Evolutionary conservation across 1,284 basidiomycete genomes (phyloP).

Genomic region (Retiboletus flavoniger): DNA sequence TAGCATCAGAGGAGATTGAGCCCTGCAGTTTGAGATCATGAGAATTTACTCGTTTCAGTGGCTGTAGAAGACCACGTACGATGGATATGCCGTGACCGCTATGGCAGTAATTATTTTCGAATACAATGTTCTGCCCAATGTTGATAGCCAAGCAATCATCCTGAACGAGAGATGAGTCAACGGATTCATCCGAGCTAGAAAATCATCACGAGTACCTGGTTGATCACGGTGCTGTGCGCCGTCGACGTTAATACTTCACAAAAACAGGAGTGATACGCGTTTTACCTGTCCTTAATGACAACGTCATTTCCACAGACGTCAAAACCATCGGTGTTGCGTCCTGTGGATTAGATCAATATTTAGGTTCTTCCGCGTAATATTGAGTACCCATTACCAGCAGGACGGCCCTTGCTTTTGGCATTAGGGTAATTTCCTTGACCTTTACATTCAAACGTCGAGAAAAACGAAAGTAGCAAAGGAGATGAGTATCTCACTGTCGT

Average conservation of each 20-base stretch:
- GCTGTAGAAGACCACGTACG: conserved; percentile 26
- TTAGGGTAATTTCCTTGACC: conserved; percentile 39
- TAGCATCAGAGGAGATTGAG: conserved; percentile 47
- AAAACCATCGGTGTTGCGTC: conserved; percentile 59
- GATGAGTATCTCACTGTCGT: conserved; percentile 38
- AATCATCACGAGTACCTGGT: conserved; percentile 26
- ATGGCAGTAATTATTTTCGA: conserved; percentile 52
- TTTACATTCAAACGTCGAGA: conserved; percentile 15
- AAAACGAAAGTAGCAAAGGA: background rate
- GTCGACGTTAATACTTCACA: conserved; percentile 1
- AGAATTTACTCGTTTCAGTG: background rate
- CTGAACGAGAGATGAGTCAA: conserved; percentile 28
- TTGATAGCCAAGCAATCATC: conserved; percentile 68
- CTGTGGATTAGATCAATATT: conserved; percentile 22
- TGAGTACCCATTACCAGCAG: conserved; percentile 24
- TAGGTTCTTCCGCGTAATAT: background rate
- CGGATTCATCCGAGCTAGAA: background rate
- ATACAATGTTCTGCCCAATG: conserved; percentile 52
- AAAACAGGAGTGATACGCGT: background rate
- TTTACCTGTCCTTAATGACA: conserved; percentile 41
- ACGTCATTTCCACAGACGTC: conserved; percentile 46
- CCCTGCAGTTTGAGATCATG: conserved; percentile 37
- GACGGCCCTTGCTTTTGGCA: conserved; percentile 13
- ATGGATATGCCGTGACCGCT: conserved; percentile 63
- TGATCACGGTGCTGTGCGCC: conserved; percentile 23